Base-by-base conservation (phyloP, 225 moss, liverwort and hornwort genomes). In the Antitrichia curtipendula region DNA sequence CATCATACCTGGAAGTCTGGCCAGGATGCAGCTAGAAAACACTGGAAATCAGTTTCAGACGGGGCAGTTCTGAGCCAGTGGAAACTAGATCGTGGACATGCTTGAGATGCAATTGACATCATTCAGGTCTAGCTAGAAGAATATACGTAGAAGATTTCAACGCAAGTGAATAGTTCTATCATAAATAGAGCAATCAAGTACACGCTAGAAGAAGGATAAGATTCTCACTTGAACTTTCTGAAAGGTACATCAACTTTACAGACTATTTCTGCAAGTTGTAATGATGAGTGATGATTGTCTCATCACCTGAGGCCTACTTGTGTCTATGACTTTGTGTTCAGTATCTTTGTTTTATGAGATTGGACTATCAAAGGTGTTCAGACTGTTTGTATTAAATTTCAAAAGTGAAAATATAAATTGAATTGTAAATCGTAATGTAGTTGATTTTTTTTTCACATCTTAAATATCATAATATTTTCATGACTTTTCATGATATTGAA, bases 351-450 rank as follows among this genome's bases (percentile, higher is more conserved):
- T 62, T 47, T 40, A 89, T 79, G 34, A 90, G 74, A 89, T 36
- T 92, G 92, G 90, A 92, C 90, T 92, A 90, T 92, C 90, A 89
- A 90, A 90, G 78, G 0, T 89, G 53, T 49, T 90, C 79, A 92
- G 79, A 92, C 82, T 89, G 87, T 45, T 89, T 89, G 68, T 86
- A 74, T 3, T 54, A 1, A 60, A 80, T 83, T 64, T 82, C 7
- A 87, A 53, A 5, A 10, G 2, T 32, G 5, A 63, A 49, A 49
- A 7, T 61, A 0, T 12, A 8, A 7, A 49, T 34, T 7, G 2
- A 47, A 22, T 81, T 0, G 0, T 15, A 1, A 80, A 28, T 78
- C 7, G 4, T 28, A 1, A 40, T 27, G 12, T 19, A 0, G 1
- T 28, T 10, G 1, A 56, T 56, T 25, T 10, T 38, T 16, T 25